Base-by-base conservation (phyloP, 306 rosid species). In the Begonia fuchsioides region DNA sequence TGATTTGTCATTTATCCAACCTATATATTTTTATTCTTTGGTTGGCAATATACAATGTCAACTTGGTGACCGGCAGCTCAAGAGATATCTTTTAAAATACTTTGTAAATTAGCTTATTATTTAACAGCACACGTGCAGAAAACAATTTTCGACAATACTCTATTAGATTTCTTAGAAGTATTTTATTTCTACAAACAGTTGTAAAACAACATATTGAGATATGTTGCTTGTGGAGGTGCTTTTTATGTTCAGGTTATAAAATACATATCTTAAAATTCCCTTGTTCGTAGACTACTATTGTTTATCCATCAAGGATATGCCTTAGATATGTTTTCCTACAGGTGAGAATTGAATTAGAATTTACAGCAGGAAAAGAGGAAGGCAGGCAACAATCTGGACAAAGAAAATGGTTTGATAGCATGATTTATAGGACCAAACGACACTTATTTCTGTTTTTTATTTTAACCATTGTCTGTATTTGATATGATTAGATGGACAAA, bases 401-500 rank as follows among this genome's bases (percentile, higher is more conserved):
- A 40, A 40, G n/a, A 40, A 40, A 40, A 40, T 40, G 44, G 11
- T 40, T 40, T 40, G 44, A 20, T 20, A 20, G 32, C 32, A 20
- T 20, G 44, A 40, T 40, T 40, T 13, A 40, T 46, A 16, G 13
- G 50, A 12, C 3, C 50, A 46, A 13, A 46, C 5, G 5, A 46
- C 16, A 14, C 9, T 0, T 14, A 46, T 4, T 46, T 46, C 5
- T 46, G 17, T 46, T 8, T 46, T 13, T 46, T 10, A 46, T n/a
- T 46, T 17, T 46, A 46, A 46, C 17, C 50, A 9, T n/a, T 46
- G 17, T 13, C 17, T 46, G 12, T 43, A 64, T 64, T 73, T 64
- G 39, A 46, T 47, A n/a, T 32, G 26, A 44, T 39, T 46, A 88
- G 97, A 84, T 75, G 90, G 97, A 88, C 56, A 84, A 84, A 74